Percentiles rank a stretch among this genome's conserved stretches.
These are phyloP conservation scores for Cucumis melo DNA, from an alignment of 306 rosid genomes.

Conservation along the genomic window DNA sequence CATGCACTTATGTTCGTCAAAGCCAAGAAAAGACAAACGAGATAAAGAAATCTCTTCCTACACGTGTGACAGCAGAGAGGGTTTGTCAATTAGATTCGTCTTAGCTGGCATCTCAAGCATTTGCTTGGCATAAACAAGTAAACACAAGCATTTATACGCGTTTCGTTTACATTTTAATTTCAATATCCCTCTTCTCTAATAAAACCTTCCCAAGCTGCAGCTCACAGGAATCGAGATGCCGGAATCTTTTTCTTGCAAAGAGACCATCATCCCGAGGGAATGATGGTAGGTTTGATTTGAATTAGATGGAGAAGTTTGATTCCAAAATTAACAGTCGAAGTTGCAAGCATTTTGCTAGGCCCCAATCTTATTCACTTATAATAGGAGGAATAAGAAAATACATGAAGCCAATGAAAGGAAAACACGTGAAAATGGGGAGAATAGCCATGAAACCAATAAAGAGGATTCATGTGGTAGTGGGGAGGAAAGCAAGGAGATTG, in stretches of 20 bases:
- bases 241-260: background rate
- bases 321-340: background rate
- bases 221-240: background rate
- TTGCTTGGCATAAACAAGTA: background rate
- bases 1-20: background rate
- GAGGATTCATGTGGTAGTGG: too few species aligned
- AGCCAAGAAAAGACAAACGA: background rate
- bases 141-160: background rate
- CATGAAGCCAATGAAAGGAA: too few species aligned
- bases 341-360: too few species aligned
- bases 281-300: background rate
- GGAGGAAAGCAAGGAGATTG: too few species aligned
- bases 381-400: too few species aligned
- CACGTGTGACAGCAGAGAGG: background rate
- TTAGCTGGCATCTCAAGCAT: constrained; percentile 2
- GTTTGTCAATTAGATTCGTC: background rate
- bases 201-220: background rate
- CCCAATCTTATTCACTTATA: too few species aligned
- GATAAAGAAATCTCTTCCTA: background rate
- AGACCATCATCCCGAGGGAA: background rate
- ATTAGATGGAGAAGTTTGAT: background rate
- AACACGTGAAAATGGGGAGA: too few species aligned
- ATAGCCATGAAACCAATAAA: too few species aligned
- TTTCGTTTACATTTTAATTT: background rate
- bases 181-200: background rate